Conservation (phyloP, 441 rosid genomes). For the Eruca vesicaria region DNA sequence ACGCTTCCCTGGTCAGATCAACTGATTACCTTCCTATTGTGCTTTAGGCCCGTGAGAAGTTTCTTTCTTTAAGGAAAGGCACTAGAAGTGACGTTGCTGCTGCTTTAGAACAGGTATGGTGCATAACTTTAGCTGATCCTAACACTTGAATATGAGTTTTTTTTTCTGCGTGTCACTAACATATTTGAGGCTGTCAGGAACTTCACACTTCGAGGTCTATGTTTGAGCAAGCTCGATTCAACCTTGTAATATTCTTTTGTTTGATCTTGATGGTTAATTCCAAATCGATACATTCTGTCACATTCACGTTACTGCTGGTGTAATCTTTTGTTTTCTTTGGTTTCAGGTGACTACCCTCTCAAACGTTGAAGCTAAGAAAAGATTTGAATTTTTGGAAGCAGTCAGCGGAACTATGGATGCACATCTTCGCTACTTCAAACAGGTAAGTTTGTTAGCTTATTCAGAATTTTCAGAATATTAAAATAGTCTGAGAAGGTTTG, state of each 20-base stretch:
- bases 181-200: conserved; percentile 55
- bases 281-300: neutral
- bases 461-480: neutral
- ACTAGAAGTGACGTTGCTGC: conserved; percentile 75
- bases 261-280: neutral
- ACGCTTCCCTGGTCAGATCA: neutral
- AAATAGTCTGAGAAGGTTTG: conserved; percentile 4
- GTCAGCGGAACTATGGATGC: conserved; percentile 99
- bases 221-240: conserved; percentile 97
- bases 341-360: conserved; percentile 89
- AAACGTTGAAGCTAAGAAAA: conserved; percentile 93
- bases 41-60: conserved; percentile 93
- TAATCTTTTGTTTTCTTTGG: conserved; percentile 1
- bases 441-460: conserved; percentile 44
- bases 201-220: conserved; percentile 86
- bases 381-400: conserved; percentile 98
- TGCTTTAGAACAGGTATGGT: conserved; percentile 81
- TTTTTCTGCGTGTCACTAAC: conserved; percentile 3
- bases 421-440: conserved; percentile 97
- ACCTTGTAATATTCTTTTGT: conserved; percentile 56
- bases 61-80: conserved; percentile 93
- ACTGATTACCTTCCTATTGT: conserved; percentile 1
- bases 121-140: conserved; percentile 4
- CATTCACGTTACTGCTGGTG: neutral
- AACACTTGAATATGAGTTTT: neutral